Conservation (phyloP, 75 land plant species). For the Gnetum montanum region DNA sequence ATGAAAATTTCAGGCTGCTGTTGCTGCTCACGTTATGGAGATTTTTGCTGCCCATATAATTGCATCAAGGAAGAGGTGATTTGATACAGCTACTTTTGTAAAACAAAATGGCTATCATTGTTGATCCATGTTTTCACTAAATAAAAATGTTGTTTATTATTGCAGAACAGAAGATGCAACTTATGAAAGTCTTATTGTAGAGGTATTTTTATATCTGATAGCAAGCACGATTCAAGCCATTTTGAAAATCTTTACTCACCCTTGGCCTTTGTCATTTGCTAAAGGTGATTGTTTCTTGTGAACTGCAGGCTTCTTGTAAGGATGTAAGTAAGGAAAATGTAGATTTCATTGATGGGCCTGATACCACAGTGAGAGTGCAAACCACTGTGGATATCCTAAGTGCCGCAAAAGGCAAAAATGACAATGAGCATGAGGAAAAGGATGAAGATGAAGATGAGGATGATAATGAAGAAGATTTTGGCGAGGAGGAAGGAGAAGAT, state of each 20-base stretch:
- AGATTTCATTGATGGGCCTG: constrained; percentile 6
- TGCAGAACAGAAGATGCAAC: not conserved
- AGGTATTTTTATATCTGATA: no score
- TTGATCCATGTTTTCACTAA: not conserved
- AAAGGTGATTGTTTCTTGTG: not conserved
- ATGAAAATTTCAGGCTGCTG: constrained; percentile 5
- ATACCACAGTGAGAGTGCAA: not conserved
- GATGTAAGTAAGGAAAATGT: not conserved
- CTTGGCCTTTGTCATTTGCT: not conserved
- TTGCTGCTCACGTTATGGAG: not conserved
- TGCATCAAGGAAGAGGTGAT: constrained; percentile 2
- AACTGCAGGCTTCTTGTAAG: not conserved
- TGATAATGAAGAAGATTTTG: not conserved
- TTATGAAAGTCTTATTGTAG: not conserved
- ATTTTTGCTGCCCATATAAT: not conserved
- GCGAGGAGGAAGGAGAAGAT: not conserved
- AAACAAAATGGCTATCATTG: not conserved
- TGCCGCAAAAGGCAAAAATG: constrained; percentile 1
- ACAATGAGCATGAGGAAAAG: constrained; percentile 1
- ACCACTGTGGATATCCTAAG: not conserved
- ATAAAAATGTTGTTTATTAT: not conserved
- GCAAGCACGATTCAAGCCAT: no score
- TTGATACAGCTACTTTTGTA: not conserved
- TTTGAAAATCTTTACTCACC: not conserved
- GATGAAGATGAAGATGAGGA: constrained; percentile 3